These are phyloP conservation scores for Cladosporium sp. DNA, from an alignment of 2,329 filamentous ascomycete species.

Conservation along the genomic window DNA sequence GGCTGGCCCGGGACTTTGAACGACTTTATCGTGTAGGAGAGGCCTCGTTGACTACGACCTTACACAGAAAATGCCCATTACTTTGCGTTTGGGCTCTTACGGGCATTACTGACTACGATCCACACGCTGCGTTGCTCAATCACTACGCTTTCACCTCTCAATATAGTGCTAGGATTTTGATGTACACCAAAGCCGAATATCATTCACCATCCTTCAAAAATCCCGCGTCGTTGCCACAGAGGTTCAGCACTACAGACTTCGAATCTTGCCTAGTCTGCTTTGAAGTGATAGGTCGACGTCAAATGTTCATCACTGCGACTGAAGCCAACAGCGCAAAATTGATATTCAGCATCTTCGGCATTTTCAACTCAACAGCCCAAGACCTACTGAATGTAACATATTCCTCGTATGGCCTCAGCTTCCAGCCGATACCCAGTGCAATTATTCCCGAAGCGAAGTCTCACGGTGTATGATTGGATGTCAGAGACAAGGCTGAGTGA, in stretches of 20 bases:
- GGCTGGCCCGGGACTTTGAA: too few relatives aligned
- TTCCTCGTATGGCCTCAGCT: slow-evolving; percentile 17
- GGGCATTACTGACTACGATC: slow-evolving; percentile 17
- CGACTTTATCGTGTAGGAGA: slow-evolving; percentile 7
- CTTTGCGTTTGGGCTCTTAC: slow-evolving; percentile 14
- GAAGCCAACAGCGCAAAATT: slow-evolving; percentile 18
- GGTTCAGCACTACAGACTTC: slow-evolving; percentile 20
- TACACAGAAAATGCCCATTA: slow-evolving; percentile 31
- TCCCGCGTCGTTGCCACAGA: slow-evolving; percentile 19
- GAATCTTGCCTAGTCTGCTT: slow-evolving; percentile 15
- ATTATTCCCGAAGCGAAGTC: slow-evolving; percentile 11
- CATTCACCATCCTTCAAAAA: slow-evolving; percentile 18
- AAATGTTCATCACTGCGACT: slow-evolving; percentile 20
- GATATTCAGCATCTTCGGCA: slow-evolving; percentile 18
- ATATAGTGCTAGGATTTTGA: slow-evolving; percentile 17
- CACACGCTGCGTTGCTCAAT: slow-evolving; percentile 20
- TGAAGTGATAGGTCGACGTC: slow-evolving; percentile 14
- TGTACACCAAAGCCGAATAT: slow-evolving; percentile 21
- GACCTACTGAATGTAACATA: slow-evolving; percentile 9
- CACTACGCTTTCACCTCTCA: slow-evolving; percentile 16
- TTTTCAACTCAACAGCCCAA: slow-evolving; percentile 16
- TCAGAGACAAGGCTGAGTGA: too few relatives aligned
- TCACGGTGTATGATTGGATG: too few relatives aligned
- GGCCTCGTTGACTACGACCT: slow-evolving; percentile 43
- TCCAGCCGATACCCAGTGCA: slow-evolving; percentile 19